Base-by-base conservation (phyloP, 345 rosid genomes). In the Pistacia atlantica region DNA sequence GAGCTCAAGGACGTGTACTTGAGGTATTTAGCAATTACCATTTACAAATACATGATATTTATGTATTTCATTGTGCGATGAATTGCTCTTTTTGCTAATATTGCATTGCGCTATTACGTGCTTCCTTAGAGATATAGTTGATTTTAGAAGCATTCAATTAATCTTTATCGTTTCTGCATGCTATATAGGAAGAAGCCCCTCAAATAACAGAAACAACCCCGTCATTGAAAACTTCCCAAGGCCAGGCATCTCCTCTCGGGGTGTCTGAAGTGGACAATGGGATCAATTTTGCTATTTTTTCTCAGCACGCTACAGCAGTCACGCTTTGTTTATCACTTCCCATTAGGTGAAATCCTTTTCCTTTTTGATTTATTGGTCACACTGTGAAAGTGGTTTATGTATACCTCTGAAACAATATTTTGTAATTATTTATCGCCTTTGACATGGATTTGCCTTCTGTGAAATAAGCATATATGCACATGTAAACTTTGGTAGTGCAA, bases 221-320 rank as follows among this genome's bases (percentile, higher is more conserved):
- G n/a, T 80, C 84, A 5, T 83, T 89, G 5, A 86, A 80, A 70
- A 82, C 78, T 59, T 93, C 81, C 49, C 87, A 89, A 33, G 99
- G 99, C 65, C 93, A 89, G 83, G 80, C 87, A 49, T 89, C 83
- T 85, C 99, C 97, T 45, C 78, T 95, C 13, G 99, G 99, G 22
- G 93, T 88, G 11, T 89, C 98, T 3, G 87, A 90, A 90, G 87
- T 86, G 64, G 89, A 89, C 18, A 89, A 82, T 6, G 96, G 99
- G 75, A 88, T 90, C 83, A 95, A 93, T 71, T 95, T 95, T 85
- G 87, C 98, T 62, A 78, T 93, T 63, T 95, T 92, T 83, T 93
- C 96, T 25, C 97, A 90, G 82, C 87, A 92, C 76, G 97, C 98
- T 8, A 87, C 89, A 76, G 83, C 98, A 65, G 91, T 95, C 46